Conservation (phyloP, 139 green algal genomes). For the Auxenochlorella protothecoides region DNA sequence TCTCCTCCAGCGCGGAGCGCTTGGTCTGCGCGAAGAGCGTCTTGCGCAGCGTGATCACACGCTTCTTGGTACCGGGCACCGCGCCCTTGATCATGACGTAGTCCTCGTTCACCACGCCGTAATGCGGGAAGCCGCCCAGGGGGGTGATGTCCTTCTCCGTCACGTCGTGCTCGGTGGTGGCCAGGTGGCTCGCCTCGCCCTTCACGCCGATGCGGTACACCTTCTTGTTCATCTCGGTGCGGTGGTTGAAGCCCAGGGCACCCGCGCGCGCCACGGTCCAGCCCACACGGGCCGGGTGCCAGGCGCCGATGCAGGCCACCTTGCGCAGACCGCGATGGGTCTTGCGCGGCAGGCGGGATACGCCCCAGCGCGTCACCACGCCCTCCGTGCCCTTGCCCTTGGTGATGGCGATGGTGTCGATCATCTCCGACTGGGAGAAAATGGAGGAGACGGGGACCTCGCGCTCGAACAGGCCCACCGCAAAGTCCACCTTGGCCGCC, state of each 20-base stretch:
- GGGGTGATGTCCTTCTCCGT: constrained; percentile 98
- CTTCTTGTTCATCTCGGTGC: constrained; percentile 99
- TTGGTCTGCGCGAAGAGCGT: constrained; percentile 85
- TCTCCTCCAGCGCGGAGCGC: constrained; percentile 79
- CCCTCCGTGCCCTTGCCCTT: constrained; percentile 90
- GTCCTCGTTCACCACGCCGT: constrained; percentile 93
- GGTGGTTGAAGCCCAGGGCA: constrained; percentile 96
- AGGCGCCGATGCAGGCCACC: constrained; percentile 97
- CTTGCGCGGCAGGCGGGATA: constrained; percentile 97
- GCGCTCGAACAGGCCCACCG: constrained; percentile 89
- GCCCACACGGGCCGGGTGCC: constrained; percentile 92
- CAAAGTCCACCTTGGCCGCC: constrained; percentile 96
- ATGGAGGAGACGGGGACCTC: constrained; percentile 73
- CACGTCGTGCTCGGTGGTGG: constrained; percentile 89
- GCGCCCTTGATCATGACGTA: constrained; percentile 96
- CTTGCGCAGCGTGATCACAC: constrained; percentile 89
- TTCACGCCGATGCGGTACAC: constrained; percentile 98
- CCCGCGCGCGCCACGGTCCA: constrained; percentile 93
- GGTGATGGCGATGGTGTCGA: constrained; percentile 97
- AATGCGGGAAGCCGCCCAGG: constrained; percentile 99
- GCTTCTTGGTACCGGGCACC: constrained; percentile 87
- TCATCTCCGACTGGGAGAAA: constrained; percentile 93
- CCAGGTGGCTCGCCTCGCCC: constrained; percentile 71
- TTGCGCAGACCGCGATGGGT: constrained; percentile 98
- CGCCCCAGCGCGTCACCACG: constrained; percentile 96